Evolutionary conservation across 2,329 filamentous ascomycete species (phyloP), one percentile per base, ranked within the genome.

Genomic region (Diaporthe amygdali): DNA sequence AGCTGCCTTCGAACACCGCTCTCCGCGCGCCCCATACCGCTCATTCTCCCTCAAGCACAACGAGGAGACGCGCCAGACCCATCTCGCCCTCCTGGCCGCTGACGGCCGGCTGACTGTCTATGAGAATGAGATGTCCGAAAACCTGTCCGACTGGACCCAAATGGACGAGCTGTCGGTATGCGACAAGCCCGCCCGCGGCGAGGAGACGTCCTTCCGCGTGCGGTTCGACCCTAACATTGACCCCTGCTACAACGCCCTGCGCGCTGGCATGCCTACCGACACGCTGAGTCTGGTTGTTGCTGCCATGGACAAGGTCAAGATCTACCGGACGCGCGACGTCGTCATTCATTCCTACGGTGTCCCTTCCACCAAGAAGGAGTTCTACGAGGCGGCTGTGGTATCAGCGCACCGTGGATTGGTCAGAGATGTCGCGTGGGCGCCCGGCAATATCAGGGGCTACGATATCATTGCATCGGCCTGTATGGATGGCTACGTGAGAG

Each of bases 391-490:
- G 0, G 91, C 92, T 25, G 92, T 95, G 78, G 84, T 98, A 20
- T 85, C 86, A 37, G 91, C 91, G 2, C 93, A 97, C 76, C 87
- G 89, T 9, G 91, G 92, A 0, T 86, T 98, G 47, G 93, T 98
- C 8, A 88, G 96, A 59, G 95, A 98, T 79, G 89, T 98, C 1
- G 92, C 94, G 2, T 99, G 96, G 96, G 94, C 96, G 1, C 93
- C 95, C 59, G 96, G 95, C 15, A 97, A 95, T 74, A 94, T 97
- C 76, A 87, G 95, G 47, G 96, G 96, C 1, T 96, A 94, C 79
- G 96, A 99, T 80, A 88, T 96, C 70, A 89, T 98, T 76, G 96
- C 96, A 3, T 97, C 95, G 7, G 96, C 95, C 2, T 96, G 94
- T 79, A 97, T 97, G 81, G 96, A 99, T 79, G 96, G 96, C 3